phyloP scores from a whole-genome alignment of 192 early-diverging fungal species.

The Backusella macrospora region DNA sequence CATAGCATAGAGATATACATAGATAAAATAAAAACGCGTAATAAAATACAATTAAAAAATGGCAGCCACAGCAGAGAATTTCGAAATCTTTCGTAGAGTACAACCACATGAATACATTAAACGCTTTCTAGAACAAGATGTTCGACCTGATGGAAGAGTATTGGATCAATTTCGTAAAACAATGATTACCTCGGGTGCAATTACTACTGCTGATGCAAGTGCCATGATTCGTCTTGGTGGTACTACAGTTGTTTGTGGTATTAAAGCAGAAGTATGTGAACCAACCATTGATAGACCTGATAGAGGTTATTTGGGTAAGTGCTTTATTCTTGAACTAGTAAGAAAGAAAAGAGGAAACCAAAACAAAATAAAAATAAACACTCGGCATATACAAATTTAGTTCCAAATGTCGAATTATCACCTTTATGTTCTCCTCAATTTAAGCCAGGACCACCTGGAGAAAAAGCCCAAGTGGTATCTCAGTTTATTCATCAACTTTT shows the following conservation, averaged over 20 bases:
- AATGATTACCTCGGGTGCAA: conserved; percentile 63
- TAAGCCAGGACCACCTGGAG: conserved; percentile 81
- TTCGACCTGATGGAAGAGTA: conserved; percentile 84
- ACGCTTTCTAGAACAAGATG: conserved; percentile 76
- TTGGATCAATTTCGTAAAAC: conserved; percentile 70
- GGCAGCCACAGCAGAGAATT: conserved; percentile 33
- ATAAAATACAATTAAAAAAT: background rate
- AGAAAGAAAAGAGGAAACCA: no score
- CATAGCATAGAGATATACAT: no score
- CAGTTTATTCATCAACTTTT: conserved; percentile 76
- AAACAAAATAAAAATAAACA: background rate
- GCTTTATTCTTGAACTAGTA: background rate
- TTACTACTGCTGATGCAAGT: conserved; percentile 84
- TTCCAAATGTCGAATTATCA: conserved; percentile 90
- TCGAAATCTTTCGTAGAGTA: conserved; percentile 81
- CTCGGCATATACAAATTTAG: conserved; percentile 31
- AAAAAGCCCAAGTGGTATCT: conserved; percentile 81
- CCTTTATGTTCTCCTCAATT: conserved; percentile 88
- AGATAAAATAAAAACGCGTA: background rate
- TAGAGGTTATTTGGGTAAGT: conserved; percentile 77
- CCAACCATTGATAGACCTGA: conserved; percentile 69
- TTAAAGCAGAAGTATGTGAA: conserved; percentile 92
- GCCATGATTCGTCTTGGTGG: conserved; percentile 87
- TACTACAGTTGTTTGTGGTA: conserved; percentile 89
- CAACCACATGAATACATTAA: conserved; percentile 88